phyloP scores from a whole-genome alignment of 2,329 filamentous ascomycete species.

The Aspergillus fumigatus region DNA sequence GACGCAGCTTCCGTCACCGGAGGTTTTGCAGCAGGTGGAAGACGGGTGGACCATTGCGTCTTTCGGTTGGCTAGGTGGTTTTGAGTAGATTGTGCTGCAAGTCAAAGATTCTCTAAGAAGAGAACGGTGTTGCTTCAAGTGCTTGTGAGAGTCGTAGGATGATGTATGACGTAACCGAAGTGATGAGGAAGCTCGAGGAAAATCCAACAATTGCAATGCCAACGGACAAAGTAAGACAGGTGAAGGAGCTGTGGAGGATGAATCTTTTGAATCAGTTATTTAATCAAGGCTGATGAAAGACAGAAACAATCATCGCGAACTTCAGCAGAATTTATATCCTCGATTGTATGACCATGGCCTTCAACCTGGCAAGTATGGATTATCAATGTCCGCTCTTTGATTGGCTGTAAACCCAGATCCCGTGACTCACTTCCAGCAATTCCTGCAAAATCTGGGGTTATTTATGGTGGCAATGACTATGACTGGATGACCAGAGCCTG shows the following conservation, averaged over 20 bases:
- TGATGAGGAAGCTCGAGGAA: neutral
- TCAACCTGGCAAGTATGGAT: slow-evolving; percentile 7
- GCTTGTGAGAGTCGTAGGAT: neutral
- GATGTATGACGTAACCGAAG: slow-evolving; percentile 4
- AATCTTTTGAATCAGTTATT: neutral
- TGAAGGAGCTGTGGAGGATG: neutral
- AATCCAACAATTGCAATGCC: neutral
- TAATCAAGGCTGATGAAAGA: neutral
- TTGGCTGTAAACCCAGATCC: slow-evolving; percentile 11
- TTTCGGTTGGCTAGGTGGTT: neutral
- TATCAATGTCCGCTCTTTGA: slow-evolving; percentile 21
- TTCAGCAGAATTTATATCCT: slow-evolving; percentile 10
- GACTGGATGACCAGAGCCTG: neutral
- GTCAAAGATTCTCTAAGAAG: neutral
- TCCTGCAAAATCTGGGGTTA: neutral
- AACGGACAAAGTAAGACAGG: neutral
- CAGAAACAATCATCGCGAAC: neutral
- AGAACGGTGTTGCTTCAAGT: neutral
- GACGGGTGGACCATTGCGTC: slow-evolving; percentile 44
- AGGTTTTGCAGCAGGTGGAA: slow-evolving; percentile 56
- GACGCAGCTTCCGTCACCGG: slow-evolving; percentile 50
- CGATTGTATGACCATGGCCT: neutral
- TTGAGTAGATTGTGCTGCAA: slow-evolving; percentile 2
- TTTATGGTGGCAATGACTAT: neutral
- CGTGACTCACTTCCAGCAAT: slow-evolving; percentile 5